phyloP scores from a whole-genome alignment of 2,329 filamentous ascomycete species.

The Emmonsiellopsis sp. region DNA sequence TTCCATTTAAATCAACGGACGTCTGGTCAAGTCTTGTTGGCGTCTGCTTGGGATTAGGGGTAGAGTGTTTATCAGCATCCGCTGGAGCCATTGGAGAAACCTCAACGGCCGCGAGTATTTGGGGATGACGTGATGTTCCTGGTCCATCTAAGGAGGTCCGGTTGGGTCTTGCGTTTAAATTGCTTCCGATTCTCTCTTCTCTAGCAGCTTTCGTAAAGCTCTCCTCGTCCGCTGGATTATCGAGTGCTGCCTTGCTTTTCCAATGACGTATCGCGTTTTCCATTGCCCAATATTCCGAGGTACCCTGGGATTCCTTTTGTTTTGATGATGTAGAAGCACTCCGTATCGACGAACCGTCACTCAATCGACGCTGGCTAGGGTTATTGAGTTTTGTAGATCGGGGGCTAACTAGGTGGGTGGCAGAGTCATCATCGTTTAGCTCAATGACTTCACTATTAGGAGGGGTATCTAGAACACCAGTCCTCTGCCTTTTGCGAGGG shows the following conservation, averaged over 20 bases:
- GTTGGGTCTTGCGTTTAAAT: not conserved
- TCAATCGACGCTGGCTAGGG: not conserved
- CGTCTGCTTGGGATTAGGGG: not conserved
- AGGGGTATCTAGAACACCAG: not conserved
- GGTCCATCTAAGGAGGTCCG: not conserved
- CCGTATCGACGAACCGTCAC: not conserved
- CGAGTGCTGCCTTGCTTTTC: not conserved
- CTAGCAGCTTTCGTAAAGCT: not conserved
- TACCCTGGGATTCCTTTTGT: not conserved
- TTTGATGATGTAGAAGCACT: not conserved
- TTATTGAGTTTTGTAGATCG: not conserved
- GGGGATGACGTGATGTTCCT: not conserved
- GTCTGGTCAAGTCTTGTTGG: not conserved
- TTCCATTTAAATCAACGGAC: constrained; percentile 2
- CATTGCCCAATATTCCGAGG: not conserved
- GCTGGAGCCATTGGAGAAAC: not conserved
- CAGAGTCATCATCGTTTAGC: not conserved
- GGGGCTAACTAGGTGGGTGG: not conserved
- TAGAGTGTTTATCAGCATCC: not conserved
- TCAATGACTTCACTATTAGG: not conserved
- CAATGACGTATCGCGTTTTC: not conserved
- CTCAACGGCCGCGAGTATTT: not conserved
- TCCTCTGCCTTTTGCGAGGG: constrained; percentile 9
- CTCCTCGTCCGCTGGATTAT: not conserved
- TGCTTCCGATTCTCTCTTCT: not conserved